Evolutionary conservation across 805 yeast genomes (phyloP), one percentile per base, ranked within the genome.

Genomic region (Candida mattraensis): DNA sequence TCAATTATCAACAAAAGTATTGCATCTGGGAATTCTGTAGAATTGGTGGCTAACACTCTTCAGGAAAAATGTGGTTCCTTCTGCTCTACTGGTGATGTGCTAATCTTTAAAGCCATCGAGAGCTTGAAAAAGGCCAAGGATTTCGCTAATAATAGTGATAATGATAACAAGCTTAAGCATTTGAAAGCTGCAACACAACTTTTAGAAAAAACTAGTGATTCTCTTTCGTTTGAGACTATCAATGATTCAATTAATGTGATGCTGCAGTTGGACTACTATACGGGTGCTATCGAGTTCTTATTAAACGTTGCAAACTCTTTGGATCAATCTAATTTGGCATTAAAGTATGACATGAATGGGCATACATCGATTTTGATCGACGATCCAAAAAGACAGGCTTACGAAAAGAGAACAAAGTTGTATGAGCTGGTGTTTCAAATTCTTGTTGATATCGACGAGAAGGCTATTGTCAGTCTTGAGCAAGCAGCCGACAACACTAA

Each of bases 31-130:
- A 91, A 87, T 4, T 84, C 95, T 0, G 91, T 93, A 28, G 98
- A 91, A 56, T 70, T 83, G 39, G 86, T 91, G 33, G 95, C 97
- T 1, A 79, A 81, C 22, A 79, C 89, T 1, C 66, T 93, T 33
- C 96, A 93, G 61, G 94, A 87, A 36, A 80, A 91, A 41, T 93
- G 99, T 67, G 95, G 95, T 1, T 80, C 95, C 0, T 93, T 88
- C 61, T 93, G 98, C 54, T 87, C 97, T 0, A 78, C 95, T 11
- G 87, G 84, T 47, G 99, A 93, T 61, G 96, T 93, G 18, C 72
- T 88, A 41, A 86, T 93, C 10, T 93, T 89, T 69, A 84, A 91
- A 60, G 98, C 97, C 0, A 80, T 88, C 50, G 99, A 93, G 58
- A 88, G 84, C 58, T 69, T 93, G 51, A 84, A 91, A 39, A 80